These are phyloP conservation scores for Enterocytospora artemiae DNA, from an alignment of 371 early-diverging fungal species.

Conservation along the genomic window DNA sequence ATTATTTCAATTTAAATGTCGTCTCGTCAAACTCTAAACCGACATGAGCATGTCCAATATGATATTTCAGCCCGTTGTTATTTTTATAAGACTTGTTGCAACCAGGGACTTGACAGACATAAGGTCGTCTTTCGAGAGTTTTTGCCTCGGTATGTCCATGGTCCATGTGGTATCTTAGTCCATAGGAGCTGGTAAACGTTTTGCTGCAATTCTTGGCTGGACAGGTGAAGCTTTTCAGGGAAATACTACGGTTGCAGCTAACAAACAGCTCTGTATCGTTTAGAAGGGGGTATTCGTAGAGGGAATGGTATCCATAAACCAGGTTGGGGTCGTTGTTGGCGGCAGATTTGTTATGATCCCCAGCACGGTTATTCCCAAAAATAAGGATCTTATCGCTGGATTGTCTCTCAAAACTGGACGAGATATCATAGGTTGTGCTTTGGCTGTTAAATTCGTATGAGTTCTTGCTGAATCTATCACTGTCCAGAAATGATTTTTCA, in stretches of 20 bases:
- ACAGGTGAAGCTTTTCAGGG: slow-evolving; percentile 20
- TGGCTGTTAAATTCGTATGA: too few relatives aligned
- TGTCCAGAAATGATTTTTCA: too few relatives aligned
- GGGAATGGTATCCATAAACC: too few relatives aligned
- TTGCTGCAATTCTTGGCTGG: slow-evolving; percentile 51
- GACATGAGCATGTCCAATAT: slow-evolving; percentile 61
- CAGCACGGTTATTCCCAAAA: too few relatives aligned
- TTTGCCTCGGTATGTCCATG: slow-evolving; percentile 54
- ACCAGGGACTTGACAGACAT: slow-evolving; percentile 68
- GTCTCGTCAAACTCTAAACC: not conserved
- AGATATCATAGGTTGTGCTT: too few relatives aligned
- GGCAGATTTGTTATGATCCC: too few relatives aligned
- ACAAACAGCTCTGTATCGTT: not conserved
- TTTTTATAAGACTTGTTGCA: slow-evolving; percentile 87
- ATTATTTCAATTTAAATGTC: too few relatives aligned
- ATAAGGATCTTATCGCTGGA: too few relatives aligned
- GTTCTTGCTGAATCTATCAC: too few relatives aligned
- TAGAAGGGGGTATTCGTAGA: too few relatives aligned
- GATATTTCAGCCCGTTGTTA: slow-evolving; percentile 83
- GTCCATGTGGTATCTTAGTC: slow-evolving; percentile 57
- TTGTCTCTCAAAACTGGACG: too few relatives aligned
- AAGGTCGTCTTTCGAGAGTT: slow-evolving; percentile 63
- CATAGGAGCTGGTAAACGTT: slow-evolving; percentile 56
- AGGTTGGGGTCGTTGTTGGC: too few relatives aligned
- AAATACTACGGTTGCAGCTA: not conserved